phyloP scores from a whole-genome alignment of 192 early-diverging fungal genomes.

The Rhizophagus clarus region DNA sequence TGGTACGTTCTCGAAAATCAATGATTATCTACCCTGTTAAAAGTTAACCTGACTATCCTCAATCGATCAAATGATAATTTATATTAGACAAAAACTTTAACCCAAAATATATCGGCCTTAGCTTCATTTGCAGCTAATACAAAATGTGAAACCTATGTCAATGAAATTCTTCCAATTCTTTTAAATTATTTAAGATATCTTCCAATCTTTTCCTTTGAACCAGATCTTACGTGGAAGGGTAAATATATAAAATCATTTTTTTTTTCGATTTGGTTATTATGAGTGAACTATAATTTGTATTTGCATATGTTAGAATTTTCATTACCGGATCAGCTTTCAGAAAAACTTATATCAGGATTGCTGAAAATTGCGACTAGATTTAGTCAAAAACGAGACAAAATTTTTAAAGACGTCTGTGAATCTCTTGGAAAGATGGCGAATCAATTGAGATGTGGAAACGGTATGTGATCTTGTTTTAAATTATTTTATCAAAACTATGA shows the following conservation, averaged over 20 bases:
- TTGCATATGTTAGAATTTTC: constrained; percentile 30
- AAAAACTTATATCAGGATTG: constrained; percentile 35
- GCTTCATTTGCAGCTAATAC: constrained; percentile 27
- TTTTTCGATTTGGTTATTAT: neutral
- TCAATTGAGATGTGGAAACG: constrained; percentile 31
- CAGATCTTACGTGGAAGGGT: constrained; percentile 26
- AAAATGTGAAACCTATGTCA: neutral
- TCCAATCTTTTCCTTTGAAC: constrained; percentile 29
- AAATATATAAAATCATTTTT: neutral
- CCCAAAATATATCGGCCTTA: constrained; percentile 20
- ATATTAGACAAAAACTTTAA: constrained; percentile 19
- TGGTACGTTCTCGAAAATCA: neutral
- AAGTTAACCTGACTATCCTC: neutral
- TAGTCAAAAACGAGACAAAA: constrained; percentile 34
- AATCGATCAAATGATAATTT: neutral
- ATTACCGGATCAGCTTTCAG: constrained; percentile 37
- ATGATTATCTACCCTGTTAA: neutral
- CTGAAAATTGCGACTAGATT: constrained; percentile 39
- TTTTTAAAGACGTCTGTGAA: constrained; percentile 37
- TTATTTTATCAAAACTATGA: neutral
- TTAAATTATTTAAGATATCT: constrained; percentile 27
- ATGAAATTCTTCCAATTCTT: constrained; percentile 13
- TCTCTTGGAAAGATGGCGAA: constrained; percentile 36
- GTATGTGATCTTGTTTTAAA: constrained; percentile 19
- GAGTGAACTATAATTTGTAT: neutral